phyloP scores from a whole-genome alignment of 108 stramenopile genomes.

The Chaetoceros muelleri region DNA sequence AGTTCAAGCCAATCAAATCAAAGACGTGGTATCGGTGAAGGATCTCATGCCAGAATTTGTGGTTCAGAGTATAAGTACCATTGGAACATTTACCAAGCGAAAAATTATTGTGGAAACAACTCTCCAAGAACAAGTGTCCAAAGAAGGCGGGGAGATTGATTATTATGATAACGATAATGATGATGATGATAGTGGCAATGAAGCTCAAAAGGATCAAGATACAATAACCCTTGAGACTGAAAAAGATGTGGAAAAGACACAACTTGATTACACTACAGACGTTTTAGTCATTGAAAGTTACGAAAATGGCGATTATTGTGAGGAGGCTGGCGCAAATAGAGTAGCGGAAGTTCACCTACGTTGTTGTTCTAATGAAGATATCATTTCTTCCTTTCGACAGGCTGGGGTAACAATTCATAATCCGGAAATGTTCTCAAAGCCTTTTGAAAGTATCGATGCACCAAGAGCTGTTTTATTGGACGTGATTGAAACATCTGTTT shows the following conservation, averaged over 20 bases:
- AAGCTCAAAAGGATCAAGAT: background rate
- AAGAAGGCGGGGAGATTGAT: background rate
- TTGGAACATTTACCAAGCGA: conserved; percentile 38
- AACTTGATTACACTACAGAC: background rate
- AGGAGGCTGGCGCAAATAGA: conserved; percentile 38
- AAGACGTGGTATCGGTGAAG: background rate
- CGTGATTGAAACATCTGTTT: conserved; percentile 14
- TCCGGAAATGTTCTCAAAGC: background rate
- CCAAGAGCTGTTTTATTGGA: background rate
- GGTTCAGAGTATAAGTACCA: conserved; percentile 35
- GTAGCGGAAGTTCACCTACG: conserved; percentile 29
- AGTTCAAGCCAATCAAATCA: conserved; percentile 6
- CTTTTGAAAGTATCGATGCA: background rate
- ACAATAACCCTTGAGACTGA: background rate
- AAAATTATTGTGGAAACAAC: conserved; percentile 1
- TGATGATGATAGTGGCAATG: background rate
- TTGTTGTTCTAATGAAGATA: conserved; percentile 47
- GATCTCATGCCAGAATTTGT: conserved; percentile 8
- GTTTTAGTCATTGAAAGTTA: conserved; percentile 20
- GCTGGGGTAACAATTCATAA: background rate
- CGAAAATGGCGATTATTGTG: conserved; percentile 42
- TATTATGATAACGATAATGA: background rate
- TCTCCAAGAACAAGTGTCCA: conserved; percentile 1
- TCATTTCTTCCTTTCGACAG: conserved; percentile 3
- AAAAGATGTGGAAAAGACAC: background rate